Base-by-base conservation (phyloP, 1,139 yeast species). In the Hemisphaericaspora xylanilytica region DNA sequence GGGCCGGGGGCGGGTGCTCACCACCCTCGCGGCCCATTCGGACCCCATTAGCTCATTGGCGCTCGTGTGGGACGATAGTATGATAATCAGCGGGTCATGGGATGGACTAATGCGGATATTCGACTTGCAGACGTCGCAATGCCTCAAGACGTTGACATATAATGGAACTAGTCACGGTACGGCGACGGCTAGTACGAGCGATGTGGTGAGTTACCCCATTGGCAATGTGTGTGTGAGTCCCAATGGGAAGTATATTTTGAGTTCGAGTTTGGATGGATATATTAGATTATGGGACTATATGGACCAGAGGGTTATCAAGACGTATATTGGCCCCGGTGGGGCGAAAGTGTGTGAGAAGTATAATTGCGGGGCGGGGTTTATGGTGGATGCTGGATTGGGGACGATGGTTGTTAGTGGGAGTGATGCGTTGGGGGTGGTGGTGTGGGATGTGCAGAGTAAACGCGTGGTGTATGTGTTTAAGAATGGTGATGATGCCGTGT, bases 41-140 rank as follows among this genome's bases (percentile, higher is more conserved):
- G 97, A 89, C 50, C 95, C 97, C 0, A 85, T 92, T 1, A 80
- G 87, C 34, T 74, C 87, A 0, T 68, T 90, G 1, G 80, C 86
- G 48, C 65, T 92, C 38, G 72, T 80, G 2, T 83, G 81, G 39
- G 98, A 92, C 53, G 86, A 92, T 35, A 76, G 96, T 0, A 78
- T 94, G 28, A 75, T 92, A 13, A 86, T 83, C 3, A 85, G 96
- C 47, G 95, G 95, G 0, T 85, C 96, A 3, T 86, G 84, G 55
- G 98, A 92, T 59, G 98, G 98, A 3, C 68, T 85, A 45, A 81
- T 87, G 77, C 70, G 98, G 39, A 64, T 92, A 26, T 92, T 95
- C 69, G 97, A 90, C 59, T 76, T 90, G 27, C 83, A 79, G 37
- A 75, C 95, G 0, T 97, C 97, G 2, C 96, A 89, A 50, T 92